Evolutionary conservation across 331 rosid species (phyloP).

Genomic region (Acacia pycnantha): DNA sequence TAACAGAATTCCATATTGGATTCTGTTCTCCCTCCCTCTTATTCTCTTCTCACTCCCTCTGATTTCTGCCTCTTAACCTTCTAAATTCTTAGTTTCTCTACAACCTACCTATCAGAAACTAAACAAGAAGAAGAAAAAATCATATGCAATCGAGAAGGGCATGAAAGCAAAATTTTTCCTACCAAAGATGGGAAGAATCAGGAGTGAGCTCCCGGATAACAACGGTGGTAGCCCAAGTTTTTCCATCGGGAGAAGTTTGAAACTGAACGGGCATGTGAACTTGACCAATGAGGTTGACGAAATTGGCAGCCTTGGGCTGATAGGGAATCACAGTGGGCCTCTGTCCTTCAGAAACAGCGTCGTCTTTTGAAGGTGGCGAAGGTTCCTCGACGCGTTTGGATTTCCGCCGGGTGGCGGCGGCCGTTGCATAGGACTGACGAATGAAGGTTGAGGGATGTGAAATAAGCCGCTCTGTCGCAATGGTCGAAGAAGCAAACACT

Average conservation of each 20-base stretch:
- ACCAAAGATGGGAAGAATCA: slow-evolving; percentile 34
- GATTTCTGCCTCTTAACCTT: too few relatives aligned
- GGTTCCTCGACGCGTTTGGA: neutral
- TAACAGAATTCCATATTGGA: too few relatives aligned
- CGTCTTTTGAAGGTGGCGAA: neutral
- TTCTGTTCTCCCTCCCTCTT: too few relatives aligned
- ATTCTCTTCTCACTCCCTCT: too few relatives aligned
- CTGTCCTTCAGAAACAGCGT: neutral
- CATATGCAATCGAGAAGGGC: neutral
- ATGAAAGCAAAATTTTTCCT: neutral
- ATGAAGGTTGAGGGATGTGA: slow-evolving; percentile 1
- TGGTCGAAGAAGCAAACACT: neutral
- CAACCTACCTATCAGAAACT: too few relatives aligned
- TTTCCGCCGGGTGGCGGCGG: neutral
- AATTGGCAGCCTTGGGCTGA: slow-evolving; percentile 61
- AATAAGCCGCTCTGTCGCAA: neutral
- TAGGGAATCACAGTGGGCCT: slow-evolving; percentile 52
- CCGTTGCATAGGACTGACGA: slow-evolving; percentile 25
- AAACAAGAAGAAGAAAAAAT: neutral
- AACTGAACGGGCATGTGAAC: slow-evolving; percentile 44
- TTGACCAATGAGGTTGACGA: slow-evolving; percentile 55
- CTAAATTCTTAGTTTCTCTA: too few relatives aligned
- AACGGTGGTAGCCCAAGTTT: slow-evolving; percentile 49
- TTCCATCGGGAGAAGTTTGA: slow-evolving; percentile 44
- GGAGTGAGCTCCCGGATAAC: slow-evolving; percentile 28